Conservation (phyloP, 495 filamentous ascomycete species). For the Patellaria atrata region DNA sequence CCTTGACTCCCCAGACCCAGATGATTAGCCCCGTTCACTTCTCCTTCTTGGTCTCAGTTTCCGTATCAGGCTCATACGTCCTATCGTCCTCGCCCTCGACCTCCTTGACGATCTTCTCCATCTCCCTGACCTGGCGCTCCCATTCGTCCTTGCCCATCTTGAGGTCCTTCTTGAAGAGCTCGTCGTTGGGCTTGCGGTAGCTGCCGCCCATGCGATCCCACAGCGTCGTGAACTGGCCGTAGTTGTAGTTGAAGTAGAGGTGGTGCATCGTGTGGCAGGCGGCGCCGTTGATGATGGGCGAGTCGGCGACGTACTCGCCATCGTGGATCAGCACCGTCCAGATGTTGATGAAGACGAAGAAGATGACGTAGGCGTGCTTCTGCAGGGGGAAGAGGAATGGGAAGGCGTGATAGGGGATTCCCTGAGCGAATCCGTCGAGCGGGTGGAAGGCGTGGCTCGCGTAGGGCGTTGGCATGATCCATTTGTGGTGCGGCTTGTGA, state of each 20-base stretch:
- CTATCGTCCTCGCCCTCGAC: constrained; percentile 85
- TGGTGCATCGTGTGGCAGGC: constrained; percentile 84
- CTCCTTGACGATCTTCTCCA: constrained; percentile 69
- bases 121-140: constrained; percentile 67
- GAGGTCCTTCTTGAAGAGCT: constrained; percentile 71
- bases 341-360: constrained; percentile 89
- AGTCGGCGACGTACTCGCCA: constrained; percentile 85
- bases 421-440: constrained; percentile 83
- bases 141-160: constrained; percentile 78
- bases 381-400: constrained; percentile 88
- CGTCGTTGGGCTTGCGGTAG: constrained; percentile 77
- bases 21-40: constrained; percentile 7
- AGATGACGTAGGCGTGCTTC: constrained; percentile 70
- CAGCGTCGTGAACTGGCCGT: constrained; percentile 89
- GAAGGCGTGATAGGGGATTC: constrained; percentile 84
- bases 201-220: constrained; percentile 87
- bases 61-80: constrained; percentile 41
- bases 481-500: constrained; percentile 98
- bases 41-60: constrained; percentile 32
- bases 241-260: constrained; percentile 98
- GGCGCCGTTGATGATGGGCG: constrained; percentile 80
- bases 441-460: constrained; percentile 93
- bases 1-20: too few relatives aligned
- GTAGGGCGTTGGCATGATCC: constrained; percentile 96
- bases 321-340: constrained; percentile 98